phyloP scores from a whole-genome alignment of 1,284 basidiomycete species.

The Sphagnurus paluster region DNA sequence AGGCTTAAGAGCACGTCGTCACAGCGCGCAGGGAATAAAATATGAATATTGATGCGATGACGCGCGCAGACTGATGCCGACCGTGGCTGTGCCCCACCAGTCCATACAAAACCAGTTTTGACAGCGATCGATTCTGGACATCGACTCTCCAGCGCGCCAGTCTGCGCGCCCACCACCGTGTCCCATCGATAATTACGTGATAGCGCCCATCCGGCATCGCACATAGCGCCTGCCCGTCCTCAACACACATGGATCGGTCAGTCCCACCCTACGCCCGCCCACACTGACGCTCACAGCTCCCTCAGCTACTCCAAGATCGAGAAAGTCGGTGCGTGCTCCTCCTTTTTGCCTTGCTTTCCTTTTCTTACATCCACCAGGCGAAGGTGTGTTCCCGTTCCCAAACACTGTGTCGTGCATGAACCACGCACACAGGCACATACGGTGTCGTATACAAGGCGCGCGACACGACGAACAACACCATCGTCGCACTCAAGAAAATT shows the following conservation, averaged over 20 bases:
- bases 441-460: constrained; percentile 97
- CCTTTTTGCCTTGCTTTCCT: constrained; percentile 10
- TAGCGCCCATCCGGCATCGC: too few relatives aligned
- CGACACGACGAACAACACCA: constrained; percentile 70
- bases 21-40: too few relatives aligned
- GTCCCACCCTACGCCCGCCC: constrained; percentile 18
- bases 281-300: constrained; percentile 20
- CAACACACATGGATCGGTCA: constrained; percentile 40
- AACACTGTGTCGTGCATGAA: constrained; percentile 4
- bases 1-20: too few relatives aligned
- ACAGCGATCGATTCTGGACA: too few relatives aligned
- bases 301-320: constrained; percentile 68
- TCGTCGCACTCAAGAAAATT: constrained; percentile 98
- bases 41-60: too few relatives aligned
- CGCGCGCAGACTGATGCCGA: too few relatives aligned
- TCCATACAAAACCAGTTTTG: too few relatives aligned
- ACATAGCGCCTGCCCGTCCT: too few relatives aligned
- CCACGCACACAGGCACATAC: constrained; percentile 98
- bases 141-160: too few relatives aligned
- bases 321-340: constrained; percentile 65
- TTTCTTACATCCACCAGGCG: constrained; percentile 42
- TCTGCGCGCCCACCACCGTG: too few relatives aligned
- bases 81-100: too few relatives aligned
- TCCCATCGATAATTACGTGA: too few relatives aligned
- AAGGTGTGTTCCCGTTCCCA: constrained; percentile 39